Percentiles rank a stretch among this genome's conserved stretches.
These are phyloP conservation scores for Melaleuca alternifolia DNA, from an alignment of 345 rosid genomes.

Conservation along the genomic window DNA sequence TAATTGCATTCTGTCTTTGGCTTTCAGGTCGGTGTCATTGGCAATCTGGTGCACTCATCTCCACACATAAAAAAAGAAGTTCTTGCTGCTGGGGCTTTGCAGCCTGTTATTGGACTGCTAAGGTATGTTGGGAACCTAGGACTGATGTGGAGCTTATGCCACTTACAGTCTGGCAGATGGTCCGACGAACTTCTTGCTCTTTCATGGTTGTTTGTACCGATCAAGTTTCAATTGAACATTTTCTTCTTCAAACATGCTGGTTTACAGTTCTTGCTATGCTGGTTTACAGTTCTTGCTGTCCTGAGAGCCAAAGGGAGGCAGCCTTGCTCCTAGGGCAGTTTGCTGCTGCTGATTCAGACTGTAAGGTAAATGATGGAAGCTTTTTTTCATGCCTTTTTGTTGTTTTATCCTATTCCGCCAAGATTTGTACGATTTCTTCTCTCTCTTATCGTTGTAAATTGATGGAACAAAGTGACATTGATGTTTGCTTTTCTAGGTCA, in stretches of 20 bases:
- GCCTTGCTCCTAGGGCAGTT: conserved; percentile 97
- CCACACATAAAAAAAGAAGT: conserved; percentile 92
- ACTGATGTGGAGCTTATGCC: background rate
- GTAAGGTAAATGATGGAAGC: conserved; percentile 51
- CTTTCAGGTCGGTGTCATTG: conserved; percentile 25
- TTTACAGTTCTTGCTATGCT: no score
- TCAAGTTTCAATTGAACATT: background rate
- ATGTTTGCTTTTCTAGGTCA: background rate
- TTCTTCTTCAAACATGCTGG: background rate
- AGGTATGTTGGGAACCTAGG: conserved; percentile 28
- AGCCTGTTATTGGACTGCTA: conserved; percentile 90
- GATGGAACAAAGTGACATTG: background rate
- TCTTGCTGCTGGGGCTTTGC: conserved; percentile 91
- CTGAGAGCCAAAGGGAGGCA: conserved; percentile 99
- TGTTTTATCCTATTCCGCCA: background rate
- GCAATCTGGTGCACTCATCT: conserved; percentile 95
- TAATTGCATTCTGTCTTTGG: background rate
- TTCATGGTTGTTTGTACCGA: background rate
- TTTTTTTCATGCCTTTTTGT: background rate
- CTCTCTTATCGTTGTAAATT: background rate
- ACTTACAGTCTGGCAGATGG: background rate
- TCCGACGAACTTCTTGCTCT: background rate
- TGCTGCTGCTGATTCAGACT: conserved; percentile 97
- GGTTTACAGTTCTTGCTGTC: conserved; percentile 96
- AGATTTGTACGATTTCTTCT: background rate